Evolutionary conservation across 2,329 filamentous ascomycete species (phyloP).

Genomic region (Sporothrix brunneoviolacea): DNA sequence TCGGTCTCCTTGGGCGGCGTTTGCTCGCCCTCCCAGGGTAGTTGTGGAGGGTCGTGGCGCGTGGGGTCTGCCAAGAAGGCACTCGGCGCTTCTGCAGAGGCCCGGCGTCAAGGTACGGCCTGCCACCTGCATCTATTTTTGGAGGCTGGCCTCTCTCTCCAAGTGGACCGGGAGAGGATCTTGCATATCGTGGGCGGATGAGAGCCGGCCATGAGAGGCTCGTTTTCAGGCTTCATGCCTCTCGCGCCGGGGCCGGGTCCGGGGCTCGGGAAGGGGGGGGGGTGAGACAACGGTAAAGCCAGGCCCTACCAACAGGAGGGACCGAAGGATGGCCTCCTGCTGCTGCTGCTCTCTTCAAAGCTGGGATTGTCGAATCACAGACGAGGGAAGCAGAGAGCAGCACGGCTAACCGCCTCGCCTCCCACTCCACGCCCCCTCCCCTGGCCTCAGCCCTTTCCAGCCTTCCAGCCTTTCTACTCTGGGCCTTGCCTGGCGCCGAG

Average conservation of each 20-base stretch:
- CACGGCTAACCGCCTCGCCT: conserved; percentile 4
- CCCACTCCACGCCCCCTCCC: neutral
- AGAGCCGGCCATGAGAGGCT: neutral
- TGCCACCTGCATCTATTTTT: neutral
- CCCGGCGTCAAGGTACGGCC: neutral
- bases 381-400: neutral
- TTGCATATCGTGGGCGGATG: neutral
- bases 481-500: neutral
- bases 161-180: neutral
- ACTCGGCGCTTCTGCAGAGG: neutral
- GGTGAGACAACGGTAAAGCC: too few relatives aligned
- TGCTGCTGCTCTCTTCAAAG: too few relatives aligned
- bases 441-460: neutral
- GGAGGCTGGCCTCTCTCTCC: neutral
- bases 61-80: too few relatives aligned
- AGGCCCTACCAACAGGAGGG: too few relatives aligned
- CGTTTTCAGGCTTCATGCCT: too few relatives aligned
- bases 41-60: too few relatives aligned
- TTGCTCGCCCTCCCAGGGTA: neutral
- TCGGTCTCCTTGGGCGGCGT: too few relatives aligned
- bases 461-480: too few relatives aligned
- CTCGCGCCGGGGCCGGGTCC: too few relatives aligned
- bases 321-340: too few relatives aligned
- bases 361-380: neutral
- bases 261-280: too few relatives aligned